Conservation (phyloP, 1,284 basidiomycete genomes). For the Xanthoconium separans region DNA sequence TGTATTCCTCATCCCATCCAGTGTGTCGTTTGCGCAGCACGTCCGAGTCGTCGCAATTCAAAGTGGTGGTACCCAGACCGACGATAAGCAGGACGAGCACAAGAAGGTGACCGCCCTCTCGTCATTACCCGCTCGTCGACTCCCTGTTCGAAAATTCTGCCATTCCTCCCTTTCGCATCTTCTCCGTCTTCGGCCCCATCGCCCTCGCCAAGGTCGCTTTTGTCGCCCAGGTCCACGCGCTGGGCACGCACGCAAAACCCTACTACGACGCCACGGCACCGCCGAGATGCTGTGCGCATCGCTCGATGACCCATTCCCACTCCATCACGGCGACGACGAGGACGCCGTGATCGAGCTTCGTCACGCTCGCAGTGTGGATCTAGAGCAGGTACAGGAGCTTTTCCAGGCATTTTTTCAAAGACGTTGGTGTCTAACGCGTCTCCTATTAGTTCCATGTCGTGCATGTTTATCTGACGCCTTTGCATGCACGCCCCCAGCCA, state of each 20-base stretch:
- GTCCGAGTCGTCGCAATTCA: no score
- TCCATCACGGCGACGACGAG: neutral
- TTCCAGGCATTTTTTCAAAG: conserved; percentile 56
- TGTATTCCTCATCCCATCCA: conserved; percentile 52
- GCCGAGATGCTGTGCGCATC: conserved; percentile 36
- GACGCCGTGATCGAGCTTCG: conserved; percentile 39
- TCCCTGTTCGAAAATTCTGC: conserved; percentile 28
- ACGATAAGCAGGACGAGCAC: conserved; percentile 17
- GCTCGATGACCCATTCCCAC: conserved; percentile 21
- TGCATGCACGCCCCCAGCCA: conserved; percentile 32
- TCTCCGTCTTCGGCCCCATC: conserved; percentile 63
- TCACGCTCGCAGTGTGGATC: conserved; percentile 44
- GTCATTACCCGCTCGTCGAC: conserved; percentile 36
- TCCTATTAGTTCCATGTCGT: neutral
- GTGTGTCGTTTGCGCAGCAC: conserved; percentile 32
- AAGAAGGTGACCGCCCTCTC: no score
- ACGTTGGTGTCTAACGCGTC: conserved; percentile 59
- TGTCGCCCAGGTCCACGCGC: conserved; percentile 34
- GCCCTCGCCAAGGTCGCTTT: conserved; percentile 43
- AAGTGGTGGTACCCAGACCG: neutral
- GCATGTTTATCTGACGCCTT: neutral
- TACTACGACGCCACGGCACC: conserved; percentile 67
- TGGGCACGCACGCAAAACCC: conserved; percentile 37
- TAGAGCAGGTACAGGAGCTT: conserved; percentile 41
- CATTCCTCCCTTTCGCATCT: conserved; percentile 46